Evolutionary conservation across 352 stramenopile species (phyloP), one percentile per base, ranked within the genome.

Genomic region (Globisporangium perplexum): DNA sequence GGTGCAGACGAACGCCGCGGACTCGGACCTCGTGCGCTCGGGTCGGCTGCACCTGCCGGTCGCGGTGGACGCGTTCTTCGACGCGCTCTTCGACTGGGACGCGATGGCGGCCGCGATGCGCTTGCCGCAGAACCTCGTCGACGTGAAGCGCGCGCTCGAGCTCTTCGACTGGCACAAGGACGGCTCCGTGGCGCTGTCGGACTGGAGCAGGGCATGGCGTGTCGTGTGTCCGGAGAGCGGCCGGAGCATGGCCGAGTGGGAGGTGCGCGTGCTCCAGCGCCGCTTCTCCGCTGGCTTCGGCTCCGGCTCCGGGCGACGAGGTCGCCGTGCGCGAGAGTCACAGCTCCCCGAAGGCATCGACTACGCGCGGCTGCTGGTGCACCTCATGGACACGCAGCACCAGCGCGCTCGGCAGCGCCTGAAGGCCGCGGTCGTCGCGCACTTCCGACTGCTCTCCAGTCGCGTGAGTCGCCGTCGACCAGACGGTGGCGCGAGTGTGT

Each of bases 161-260:
- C 54, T 63, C 4, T 87, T 82, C 50, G 76, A 87, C 53, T 82
- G 63, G 65, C 41, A 78, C 5, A 52, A 54, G 7, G 44, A 69
- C 12, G 73, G 69, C 5, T 61, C 45, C 11, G 77, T 87, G 38
- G 52, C 51, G 18, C 48, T 50, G 11, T 55, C 71, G 2, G 76
- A 87, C 49, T 83, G 71, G 71, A 65, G 66, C 55, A 77, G 74
- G 51, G 71, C 63, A 0, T 87, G 72, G 59, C 63, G 69, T 0
- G 43, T 69, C 7, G 50, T 79, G 10, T 63, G 47, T 57, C 30
- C 36, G 0, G 15, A 31, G 0, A 24, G 42, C 0, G 24, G 35
- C 0, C 35, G 36, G 0, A 11, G 33, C 0, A 55, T 87, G 50
- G 42, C 41, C 0, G 62, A 69, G 14, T 87, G 76, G 73, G 61